These are phyloP conservation scores for Arthroderma sp. DNA, from an alignment of 2,329 filamentous ascomycete species.

Conservation along the genomic window DNA sequence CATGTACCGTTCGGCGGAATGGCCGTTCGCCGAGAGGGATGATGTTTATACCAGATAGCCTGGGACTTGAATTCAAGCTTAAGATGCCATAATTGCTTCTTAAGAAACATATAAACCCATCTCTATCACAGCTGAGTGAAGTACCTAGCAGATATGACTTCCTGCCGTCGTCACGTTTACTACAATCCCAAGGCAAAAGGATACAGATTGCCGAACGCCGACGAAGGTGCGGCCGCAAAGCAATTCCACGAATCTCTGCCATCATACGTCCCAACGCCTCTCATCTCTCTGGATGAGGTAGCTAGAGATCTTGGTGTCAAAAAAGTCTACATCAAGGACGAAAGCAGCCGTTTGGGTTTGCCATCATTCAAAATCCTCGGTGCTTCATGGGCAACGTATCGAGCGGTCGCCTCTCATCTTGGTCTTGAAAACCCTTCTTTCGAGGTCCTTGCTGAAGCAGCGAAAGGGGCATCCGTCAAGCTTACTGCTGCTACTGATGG, in stretches of 20 bases:
- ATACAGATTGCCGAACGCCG: conserved; percentile 3
- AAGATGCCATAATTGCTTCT: too few relatives aligned
- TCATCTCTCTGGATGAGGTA: conserved; percentile 41
- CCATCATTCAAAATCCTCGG: conserved; percentile 72
- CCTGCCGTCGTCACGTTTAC: conserved; percentile 1
- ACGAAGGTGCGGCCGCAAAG: conserved; percentile 14
- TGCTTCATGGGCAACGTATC: conserved; percentile 59
- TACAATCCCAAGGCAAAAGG: conserved; percentile 8
- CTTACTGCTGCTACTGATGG: conserved; percentile 59
- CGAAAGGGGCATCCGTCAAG: conserved; percentile 22
- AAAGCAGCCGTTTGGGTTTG: conserved; percentile 53
- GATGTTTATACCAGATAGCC: too few relatives aligned
- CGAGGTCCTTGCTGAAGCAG: conserved; percentile 27
- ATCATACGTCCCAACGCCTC: conserved; percentile 41
- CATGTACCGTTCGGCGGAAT: too few relatives aligned
- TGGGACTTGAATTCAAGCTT: too few relatives aligned
- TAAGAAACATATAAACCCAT: too few relatives aligned
- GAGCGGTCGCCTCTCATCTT: conserved; percentile 39
- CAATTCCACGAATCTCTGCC: conserved; percentile 48
- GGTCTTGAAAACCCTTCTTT: conserved; percentile 34
- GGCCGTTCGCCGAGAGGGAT: too few relatives aligned
- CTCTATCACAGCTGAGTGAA: too few relatives aligned
- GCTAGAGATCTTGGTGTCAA: conserved; percentile 46
- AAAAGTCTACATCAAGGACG: conserved; percentile 56
- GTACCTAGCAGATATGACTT: background rate